Conservation (phyloP, 2,329 filamentous ascomycete genomes). For the Fusarium algeriense region DNA sequence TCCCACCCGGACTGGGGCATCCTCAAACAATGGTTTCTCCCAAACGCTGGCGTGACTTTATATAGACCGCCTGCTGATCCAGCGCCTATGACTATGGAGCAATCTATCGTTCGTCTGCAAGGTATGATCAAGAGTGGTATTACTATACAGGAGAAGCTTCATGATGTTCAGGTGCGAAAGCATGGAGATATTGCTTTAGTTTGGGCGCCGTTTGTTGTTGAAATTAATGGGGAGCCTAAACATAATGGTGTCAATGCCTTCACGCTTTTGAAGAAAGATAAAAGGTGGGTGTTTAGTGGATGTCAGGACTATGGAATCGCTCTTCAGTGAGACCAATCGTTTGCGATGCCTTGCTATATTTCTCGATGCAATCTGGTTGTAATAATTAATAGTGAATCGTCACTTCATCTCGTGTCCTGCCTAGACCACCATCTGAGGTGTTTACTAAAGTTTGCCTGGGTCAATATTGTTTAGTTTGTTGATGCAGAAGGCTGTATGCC, state of each 20-base stretch:
- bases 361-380: too few species aligned
- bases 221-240: slow-evolving; percentile 5
- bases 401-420: neutral
- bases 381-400: neutral
- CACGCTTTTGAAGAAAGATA: neutral
- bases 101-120: slow-evolving; percentile 19
- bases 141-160: slow-evolving; percentile 4
- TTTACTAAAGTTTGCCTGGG: too few species aligned
- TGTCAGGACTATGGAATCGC: slow-evolving; percentile 13
- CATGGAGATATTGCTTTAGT: slow-evolving; percentile 19
- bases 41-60: slow-evolving; percentile 3
- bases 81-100: slow-evolving; percentile 19
- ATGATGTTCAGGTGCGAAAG: slow-evolving; percentile 8
- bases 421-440: neutral
- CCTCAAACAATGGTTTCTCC: slow-evolving; percentile 18
- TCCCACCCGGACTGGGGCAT: slow-evolving; percentile 15
- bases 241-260: slow-evolving; percentile 13
- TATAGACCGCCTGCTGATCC: slow-evolving; percentile 13
- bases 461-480: neutral
- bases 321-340: neutral
- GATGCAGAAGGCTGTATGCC: too few species aligned
- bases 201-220: slow-evolving; percentile 28
- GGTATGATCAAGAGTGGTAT: slow-evolving; percentile 13
- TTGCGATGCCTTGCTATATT: neutral
- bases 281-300: slow-evolving; percentile 15